Evolutionary conservation across 176 grass and related monocot genomes (phyloP).

Genomic region (Triticum monococcum): DNA sequence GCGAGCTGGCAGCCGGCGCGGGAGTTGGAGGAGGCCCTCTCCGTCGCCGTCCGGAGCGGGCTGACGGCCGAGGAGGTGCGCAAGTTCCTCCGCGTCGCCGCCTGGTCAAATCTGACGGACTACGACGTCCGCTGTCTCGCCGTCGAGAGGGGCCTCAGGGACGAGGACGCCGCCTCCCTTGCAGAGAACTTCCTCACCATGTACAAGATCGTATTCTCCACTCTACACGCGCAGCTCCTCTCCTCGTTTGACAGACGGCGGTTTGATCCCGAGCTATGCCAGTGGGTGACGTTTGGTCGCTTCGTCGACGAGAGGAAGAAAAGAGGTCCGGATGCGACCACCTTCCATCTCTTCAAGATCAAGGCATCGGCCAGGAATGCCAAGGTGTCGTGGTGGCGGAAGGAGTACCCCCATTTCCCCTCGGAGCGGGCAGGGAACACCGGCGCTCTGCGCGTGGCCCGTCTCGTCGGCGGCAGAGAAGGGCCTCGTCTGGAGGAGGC

Average conservation of each 20-base stretch:
- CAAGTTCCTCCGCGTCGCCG: neutral
- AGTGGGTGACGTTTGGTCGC: neutral
- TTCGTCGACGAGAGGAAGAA: neutral
- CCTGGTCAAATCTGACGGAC: neutral
- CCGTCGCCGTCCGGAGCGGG: neutral
- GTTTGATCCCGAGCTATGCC: neutral
- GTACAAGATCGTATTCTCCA: neutral
- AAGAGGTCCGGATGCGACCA: neutral
- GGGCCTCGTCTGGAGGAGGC: slow-evolving; percentile 6
- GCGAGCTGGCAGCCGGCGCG: neutral
- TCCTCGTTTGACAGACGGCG: neutral
- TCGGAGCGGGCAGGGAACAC: neutral
- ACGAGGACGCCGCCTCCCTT: neutral
- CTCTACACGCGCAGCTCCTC: neutral
- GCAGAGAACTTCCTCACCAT: neutral
- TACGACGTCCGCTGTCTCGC: neutral
- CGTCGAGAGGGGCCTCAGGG: neutral
- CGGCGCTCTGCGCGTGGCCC: neutral
- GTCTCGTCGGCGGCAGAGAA: neutral
- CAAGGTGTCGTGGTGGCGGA: slow-evolving; percentile 1
- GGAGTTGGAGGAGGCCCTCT: neutral
- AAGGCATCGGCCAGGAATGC: neutral
- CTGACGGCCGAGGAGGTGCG: neutral
- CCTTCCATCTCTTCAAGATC: slow-evolving; percentile 21
- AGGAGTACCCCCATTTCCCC: neutral